These are phyloP conservation scores for Parmales sp. DNA, from an alignment of 108 stramenopile genomes.

Conservation along the genomic window DNA sequence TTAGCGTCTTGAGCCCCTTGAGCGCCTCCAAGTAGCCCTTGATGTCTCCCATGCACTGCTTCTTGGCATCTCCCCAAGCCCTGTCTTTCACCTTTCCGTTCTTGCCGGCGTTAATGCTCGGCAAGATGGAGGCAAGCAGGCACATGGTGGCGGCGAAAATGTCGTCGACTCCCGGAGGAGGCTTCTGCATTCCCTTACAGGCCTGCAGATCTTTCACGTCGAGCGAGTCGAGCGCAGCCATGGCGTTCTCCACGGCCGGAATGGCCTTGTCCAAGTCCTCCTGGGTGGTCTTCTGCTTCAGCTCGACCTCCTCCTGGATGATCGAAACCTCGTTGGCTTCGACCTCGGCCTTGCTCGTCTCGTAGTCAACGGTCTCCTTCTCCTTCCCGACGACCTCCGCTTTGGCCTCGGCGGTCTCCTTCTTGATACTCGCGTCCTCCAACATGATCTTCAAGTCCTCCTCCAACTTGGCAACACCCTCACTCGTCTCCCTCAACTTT, in stretches of 20 bases:
- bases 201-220: conserved; percentile 50
- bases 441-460: conserved; percentile 57
- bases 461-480: conserved; percentile 56
- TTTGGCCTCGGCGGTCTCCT: conserved; percentile 59
- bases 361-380: conserved; percentile 60
- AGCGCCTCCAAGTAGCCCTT: conserved; percentile 62
- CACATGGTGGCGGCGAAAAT: conserved; percentile 79
- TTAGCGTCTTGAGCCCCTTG: conserved; percentile 50
- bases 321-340: conserved; percentile 56
- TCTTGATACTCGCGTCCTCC: conserved; percentile 68
- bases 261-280: conserved; percentile 57
- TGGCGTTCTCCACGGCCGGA: conserved; percentile 53
- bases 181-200: conserved; percentile 55
- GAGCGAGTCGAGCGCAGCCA: conserved; percentile 53
- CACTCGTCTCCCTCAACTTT: conserved; percentile 58
- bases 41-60: conserved; percentile 61
- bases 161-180: conserved; percentile 65
- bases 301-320: conserved; percentile 46
- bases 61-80: conserved; percentile 66
- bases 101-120: conserved; percentile 39
- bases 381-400: conserved; percentile 65
- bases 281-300: conserved; percentile 53
- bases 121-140: conserved; percentile 68
- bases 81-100: conserved; percentile 59
- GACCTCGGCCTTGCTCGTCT: conserved; percentile 52